A percentile compares a stretch with the other conserved stretches of the same genome.
phyloP scores from a whole-genome alignment of 1,284 basidiomycete genomes.

The Heterobasidion occidentale region DNA sequence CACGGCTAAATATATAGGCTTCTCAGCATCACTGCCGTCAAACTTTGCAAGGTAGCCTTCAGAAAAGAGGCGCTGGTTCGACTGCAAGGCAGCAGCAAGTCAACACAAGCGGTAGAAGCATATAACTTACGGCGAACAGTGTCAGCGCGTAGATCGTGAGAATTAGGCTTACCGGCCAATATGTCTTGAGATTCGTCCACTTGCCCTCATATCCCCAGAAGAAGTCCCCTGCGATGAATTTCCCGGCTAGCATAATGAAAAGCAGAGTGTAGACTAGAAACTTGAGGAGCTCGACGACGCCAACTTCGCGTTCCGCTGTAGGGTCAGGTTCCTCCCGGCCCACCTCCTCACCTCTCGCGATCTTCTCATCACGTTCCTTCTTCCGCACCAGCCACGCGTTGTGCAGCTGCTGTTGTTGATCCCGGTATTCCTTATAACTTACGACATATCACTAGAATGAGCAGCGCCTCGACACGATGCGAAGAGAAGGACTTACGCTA shows the following conservation, averaged over 20 bases:
- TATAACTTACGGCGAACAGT: neutral
- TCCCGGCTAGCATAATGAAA: slow-evolving; percentile 53
- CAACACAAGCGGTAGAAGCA: neutral
- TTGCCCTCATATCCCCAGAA: slow-evolving; percentile 69
- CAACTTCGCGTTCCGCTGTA: slow-evolving; percentile 58
- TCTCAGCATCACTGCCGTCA: slow-evolving; percentile 65
- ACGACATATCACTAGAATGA: slow-evolving; percentile 2
- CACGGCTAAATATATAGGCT: slow-evolving; percentile 83
- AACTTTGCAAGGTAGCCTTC: slow-evolving; percentile 61
- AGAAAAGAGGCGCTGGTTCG: slow-evolving; percentile 65
- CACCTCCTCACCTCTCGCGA: slow-evolving; percentile 64
- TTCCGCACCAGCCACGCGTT: slow-evolving; percentile 63
- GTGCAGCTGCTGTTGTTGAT: slow-evolving; percentile 52
- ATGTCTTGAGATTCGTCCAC: slow-evolving; percentile 48
- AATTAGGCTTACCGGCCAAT: slow-evolving; percentile 44
- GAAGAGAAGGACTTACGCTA: slow-evolving; percentile 50
- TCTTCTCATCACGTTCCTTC: slow-evolving; percentile 61
- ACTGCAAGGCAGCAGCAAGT: slow-evolving; percentile 24
- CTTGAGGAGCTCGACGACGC: slow-evolving; percentile 57
- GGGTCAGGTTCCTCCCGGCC: slow-evolving; percentile 68
- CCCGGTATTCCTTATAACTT: slow-evolving; percentile 65
- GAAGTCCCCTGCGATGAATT: slow-evolving; percentile 77
- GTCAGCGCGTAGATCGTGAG: neutral
- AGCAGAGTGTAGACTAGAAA: slow-evolving; percentile 53
- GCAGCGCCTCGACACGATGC: neutral